phyloP scores from a whole-genome alignment of 2,329 filamentous ascomycete species.

The Cryphonectria parasitica region DNA sequence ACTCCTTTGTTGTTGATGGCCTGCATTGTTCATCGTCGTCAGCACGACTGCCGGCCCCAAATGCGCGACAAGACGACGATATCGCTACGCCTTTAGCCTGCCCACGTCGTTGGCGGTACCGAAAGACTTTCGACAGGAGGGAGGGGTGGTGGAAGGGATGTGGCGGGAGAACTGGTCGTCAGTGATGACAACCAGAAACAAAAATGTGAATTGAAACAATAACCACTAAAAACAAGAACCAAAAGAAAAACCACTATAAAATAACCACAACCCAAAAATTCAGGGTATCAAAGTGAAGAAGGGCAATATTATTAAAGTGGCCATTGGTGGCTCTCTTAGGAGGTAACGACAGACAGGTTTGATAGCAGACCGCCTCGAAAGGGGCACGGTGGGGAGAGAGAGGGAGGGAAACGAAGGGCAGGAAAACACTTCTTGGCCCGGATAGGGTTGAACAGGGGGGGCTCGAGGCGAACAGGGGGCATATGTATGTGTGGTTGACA shows the following conservation, averaged over 20 bases:
- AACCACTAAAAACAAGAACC: background rate
- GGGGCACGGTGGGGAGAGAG: constrained; percentile 28
- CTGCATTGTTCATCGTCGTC: constrained; percentile 40
- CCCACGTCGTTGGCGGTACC: constrained; percentile 21
- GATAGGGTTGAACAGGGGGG: constrained; percentile 27
- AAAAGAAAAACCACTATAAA: background rate
- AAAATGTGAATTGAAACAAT: background rate
- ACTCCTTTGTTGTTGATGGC: constrained; percentile 34
- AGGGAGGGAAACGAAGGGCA: constrained; percentile 13
- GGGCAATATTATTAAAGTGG: constrained; percentile 11
- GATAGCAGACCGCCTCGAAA: constrained; percentile 29
- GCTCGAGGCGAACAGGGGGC: constrained; percentile 24
- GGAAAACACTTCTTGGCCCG: constrained; percentile 27
- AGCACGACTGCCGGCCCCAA: constrained; percentile 35
- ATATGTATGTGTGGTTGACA: constrained; percentile 26
- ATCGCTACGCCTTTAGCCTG: constrained; percentile 21
- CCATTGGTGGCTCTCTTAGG: constrained; percentile 18
- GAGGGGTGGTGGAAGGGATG: background rate
- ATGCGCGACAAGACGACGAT: constrained; percentile 7
- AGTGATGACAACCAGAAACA: constrained; percentile 12
- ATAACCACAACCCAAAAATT: background rate
- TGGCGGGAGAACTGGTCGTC: background rate
- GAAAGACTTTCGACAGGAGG: constrained; percentile 9
- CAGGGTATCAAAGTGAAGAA: constrained; percentile 13
- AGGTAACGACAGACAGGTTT: constrained; percentile 26